phyloP scores from a whole-genome alignment of 257 asterid genomes.

The Przewalskia tangutica region DNA sequence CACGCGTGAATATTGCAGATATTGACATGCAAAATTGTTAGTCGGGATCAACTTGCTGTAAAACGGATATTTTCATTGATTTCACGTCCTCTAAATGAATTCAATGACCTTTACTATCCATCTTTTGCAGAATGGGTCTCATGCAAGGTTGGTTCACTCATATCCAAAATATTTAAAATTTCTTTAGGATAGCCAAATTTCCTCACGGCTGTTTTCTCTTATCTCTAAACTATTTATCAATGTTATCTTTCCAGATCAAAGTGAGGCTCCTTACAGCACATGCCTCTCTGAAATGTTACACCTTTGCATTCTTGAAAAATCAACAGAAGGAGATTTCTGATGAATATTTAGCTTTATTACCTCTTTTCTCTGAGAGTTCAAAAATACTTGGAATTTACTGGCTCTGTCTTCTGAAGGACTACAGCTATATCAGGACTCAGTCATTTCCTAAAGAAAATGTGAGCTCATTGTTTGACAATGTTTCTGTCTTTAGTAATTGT shows the following conservation, averaged over 20 bases:
- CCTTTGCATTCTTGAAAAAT: conserved; percentile 60
- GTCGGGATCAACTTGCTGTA: conserved; percentile 89
- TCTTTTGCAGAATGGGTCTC: conserved; percentile 99
- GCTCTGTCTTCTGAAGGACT: conserved; percentile 87
- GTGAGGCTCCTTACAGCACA: conserved; percentile 90
- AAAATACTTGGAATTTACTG: conserved; percentile 69
- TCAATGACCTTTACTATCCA: conserved; percentile 82
- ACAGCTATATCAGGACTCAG: conserved; percentile 50
- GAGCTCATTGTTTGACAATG: conserved; percentile 29
- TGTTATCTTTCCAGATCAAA: conserved; percentile 58
- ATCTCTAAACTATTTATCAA: conserved; percentile 14
- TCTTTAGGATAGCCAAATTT: neutral
- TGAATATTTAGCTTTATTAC: conserved; percentile 67
- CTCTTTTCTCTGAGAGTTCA: conserved; percentile 77
- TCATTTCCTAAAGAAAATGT: conserved; percentile 54
- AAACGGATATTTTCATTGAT: conserved; percentile 92
- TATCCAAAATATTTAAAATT: neutral
- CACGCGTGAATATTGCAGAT: conserved; percentile 45
- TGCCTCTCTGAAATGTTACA: conserved; percentile 91
- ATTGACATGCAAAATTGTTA: conserved; percentile 90
- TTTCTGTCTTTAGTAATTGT: conserved; percentile 3
- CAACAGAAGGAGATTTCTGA: conserved; percentile 62
- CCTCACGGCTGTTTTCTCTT: neutral
- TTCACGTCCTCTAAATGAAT: conserved; percentile 88
- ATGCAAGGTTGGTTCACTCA: conserved; percentile 65